These are phyloP conservation scores for Polyporus arcularius DNA, from an alignment of 768 basidiomycete genomes.

Conservation along the genomic window DNA sequence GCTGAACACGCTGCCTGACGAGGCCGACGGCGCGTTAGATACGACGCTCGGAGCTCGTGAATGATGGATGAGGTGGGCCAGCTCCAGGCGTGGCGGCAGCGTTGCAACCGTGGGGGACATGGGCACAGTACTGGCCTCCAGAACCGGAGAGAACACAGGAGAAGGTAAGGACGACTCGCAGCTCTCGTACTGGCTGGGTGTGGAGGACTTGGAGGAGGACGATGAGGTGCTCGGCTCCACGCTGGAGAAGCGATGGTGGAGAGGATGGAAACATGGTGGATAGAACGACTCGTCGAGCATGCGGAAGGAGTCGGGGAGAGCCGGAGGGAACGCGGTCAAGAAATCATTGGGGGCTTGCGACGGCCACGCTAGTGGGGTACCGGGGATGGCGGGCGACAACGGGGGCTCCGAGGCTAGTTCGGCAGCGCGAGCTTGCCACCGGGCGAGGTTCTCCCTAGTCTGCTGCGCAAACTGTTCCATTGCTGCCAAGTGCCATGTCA, in stretches of 20 bases:
- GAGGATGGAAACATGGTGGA: constrained; percentile 22
- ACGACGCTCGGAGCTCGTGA: constrained; percentile 22
- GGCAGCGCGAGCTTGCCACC: constrained; percentile 62
- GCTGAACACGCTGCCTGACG: constrained; percentile 15
- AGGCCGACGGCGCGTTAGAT: constrained; percentile 12
- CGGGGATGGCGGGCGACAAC: background rate
- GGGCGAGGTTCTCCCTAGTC: constrained; percentile 66
- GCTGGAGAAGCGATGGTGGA: constrained; percentile 14
- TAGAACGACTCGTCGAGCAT: constrained; percentile 24
- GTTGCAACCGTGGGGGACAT: constrained; percentile 11
- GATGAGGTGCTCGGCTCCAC: constrained; percentile 23
- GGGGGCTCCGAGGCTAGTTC: constrained; percentile 35
- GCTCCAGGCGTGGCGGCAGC: constrained; percentile 13
- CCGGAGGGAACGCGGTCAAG: constrained; percentile 56
- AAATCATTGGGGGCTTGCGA: constrained; percentile 44
- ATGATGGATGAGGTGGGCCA: constrained; percentile 1
- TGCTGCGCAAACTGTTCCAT: constrained; percentile 66
- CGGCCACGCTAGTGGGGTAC: constrained; percentile 25
- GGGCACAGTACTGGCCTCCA: constrained; percentile 4
- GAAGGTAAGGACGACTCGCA: constrained; percentile 28
- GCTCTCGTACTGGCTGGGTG: constrained; percentile 27
- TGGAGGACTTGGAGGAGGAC: constrained; percentile 16
- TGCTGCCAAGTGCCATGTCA: constrained; percentile 41
- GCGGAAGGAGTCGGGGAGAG: constrained; percentile 47
- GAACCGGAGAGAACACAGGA: constrained; percentile 18